These are phyloP conservation scores for Bremia lactucae DNA, from an alignment of 352 stramenopile species.

Conservation along the genomic window DNA sequence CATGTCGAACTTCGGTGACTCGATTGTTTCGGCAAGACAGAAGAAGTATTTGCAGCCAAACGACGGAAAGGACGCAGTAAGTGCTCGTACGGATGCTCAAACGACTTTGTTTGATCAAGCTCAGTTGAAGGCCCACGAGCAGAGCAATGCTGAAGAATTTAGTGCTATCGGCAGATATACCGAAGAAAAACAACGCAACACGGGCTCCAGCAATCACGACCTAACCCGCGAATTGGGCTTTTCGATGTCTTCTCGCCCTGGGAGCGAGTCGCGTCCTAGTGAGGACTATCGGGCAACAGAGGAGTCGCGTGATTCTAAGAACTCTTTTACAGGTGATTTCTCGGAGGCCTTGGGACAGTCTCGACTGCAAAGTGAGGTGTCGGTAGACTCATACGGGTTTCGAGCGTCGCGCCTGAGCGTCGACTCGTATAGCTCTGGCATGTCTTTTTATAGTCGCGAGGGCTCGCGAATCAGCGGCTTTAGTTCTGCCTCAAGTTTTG, in stretches of 20 bases:
- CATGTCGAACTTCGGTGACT: slow-evolving; percentile 49
- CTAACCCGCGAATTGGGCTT: slow-evolving; percentile 32
- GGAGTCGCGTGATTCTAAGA: slow-evolving; percentile 14
- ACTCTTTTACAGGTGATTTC: slow-evolving; percentile 24
- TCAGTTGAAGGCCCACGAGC: slow-evolving; percentile 18
- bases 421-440: slow-evolving; percentile 59
- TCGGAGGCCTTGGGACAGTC: slow-evolving; percentile 32
- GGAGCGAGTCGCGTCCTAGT: slow-evolving; percentile 16
- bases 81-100: slow-evolving; percentile 27
- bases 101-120: slow-evolving; percentile 26
- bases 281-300: slow-evolving; percentile 21
- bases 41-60: slow-evolving; percentile 32
- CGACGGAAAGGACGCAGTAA: slow-evolving; percentile 42
- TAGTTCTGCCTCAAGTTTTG: slow-evolving; percentile 28
- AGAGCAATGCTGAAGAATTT: slow-evolving; percentile 26
- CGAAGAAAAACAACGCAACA: slow-evolving; percentile 14
- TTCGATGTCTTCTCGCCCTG: slow-evolving; percentile 27
- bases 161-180: slow-evolving; percentile 32
- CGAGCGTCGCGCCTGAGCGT: slow-evolving; percentile 37
- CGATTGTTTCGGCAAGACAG: slow-evolving; percentile 26
- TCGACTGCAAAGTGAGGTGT: slow-evolving; percentile 49
- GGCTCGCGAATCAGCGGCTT: slow-evolving; percentile 54
- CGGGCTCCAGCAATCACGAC: slow-evolving; percentile 16
- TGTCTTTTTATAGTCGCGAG: slow-evolving; percentile 51
- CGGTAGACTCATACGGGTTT: slow-evolving; percentile 61